Base-by-base conservation (phyloP, 345 rosid species). In the Lumnitzera racemosa region DNA sequence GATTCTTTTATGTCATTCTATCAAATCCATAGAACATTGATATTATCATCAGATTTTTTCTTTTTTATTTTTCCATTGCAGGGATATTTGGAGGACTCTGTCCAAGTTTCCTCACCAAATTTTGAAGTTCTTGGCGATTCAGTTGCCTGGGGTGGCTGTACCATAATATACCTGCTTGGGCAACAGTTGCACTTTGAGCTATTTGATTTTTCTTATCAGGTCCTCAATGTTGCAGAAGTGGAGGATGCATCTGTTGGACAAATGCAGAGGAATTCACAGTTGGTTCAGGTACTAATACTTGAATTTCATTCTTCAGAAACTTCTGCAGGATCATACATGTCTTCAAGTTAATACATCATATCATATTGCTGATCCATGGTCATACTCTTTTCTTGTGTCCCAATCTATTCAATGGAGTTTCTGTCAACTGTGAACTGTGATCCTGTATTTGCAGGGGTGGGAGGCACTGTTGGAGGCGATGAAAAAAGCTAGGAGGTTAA, bases 121-220 rank as follows among this genome's bases (percentile, higher is more conserved):
- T 76, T 79, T 15, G 92, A 90, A 65, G 68, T 78, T 61, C 83
- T 88, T 13, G 99, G 96, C 9, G 99, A 94, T 68, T 88, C 96
- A 12, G 78, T 90, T 62, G 96, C 99, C 49, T 90, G 99, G 97
- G 99, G 99, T 59, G 95, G 99, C 53, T 94, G 99, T 68, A 94
- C 99, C 59, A 83, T 94, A 64, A 84, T 90, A 46, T 90, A 86
- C 83, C 73, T 90, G 76, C 99, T 94, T 13, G 99, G 99, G 23
- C 99, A 94, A 61, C 95, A 90, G 76, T 85, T 95, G 71, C 99
- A 88, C 73, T 95, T 90, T 72, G 97, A 95, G 88, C 84, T 88
- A 51, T 90, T 95, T 62, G 96, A 90, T 75, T 95, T 95, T 71
- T 90, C 96, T 31, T 80, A 95, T 76, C 96, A 95, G 81, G 83